phyloP scores from a whole-genome alignment of 352 stramenopile species.

The Aphanomyces cochlioides region DNA sequence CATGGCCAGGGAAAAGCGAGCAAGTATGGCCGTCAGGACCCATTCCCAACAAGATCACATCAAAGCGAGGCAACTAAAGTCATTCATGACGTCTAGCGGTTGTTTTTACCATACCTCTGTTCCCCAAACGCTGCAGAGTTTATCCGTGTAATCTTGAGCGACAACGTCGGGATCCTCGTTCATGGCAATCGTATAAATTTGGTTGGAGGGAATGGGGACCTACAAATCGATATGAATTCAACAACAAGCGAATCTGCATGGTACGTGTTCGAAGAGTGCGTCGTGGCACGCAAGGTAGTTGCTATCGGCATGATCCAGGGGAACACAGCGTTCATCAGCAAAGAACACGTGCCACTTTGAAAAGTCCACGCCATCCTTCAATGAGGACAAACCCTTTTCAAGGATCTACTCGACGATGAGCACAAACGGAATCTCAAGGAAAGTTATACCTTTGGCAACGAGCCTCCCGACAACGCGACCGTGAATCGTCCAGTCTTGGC shows the following conservation, averaged over 20 bases:
- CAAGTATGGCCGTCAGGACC: slow-evolving; percentile 98
- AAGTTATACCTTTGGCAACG: slow-evolving; percentile 61
- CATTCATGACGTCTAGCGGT: neutral
- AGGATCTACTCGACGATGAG: slow-evolving; percentile 47
- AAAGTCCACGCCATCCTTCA: slow-evolving; percentile 87
- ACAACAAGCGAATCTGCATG: neutral
- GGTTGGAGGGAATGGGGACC: slow-evolving; percentile 62
- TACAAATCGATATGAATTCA: slow-evolving; percentile 30
- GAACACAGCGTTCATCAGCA: slow-evolving; percentile 96
- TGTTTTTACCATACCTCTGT: slow-evolving; percentile 40
- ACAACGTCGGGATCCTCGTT: slow-evolving; percentile 54
- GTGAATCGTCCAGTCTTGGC: slow-evolving; percentile 60
- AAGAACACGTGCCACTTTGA: slow-evolving; percentile 97
- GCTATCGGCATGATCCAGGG: slow-evolving; percentile 88
- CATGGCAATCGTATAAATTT: slow-evolving; percentile 93
- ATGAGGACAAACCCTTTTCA: slow-evolving; percentile 68
- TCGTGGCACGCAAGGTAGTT: slow-evolving; percentile 93
- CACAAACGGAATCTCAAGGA: neutral
- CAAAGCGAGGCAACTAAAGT: slow-evolving; percentile 81
- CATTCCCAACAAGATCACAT: slow-evolving; percentile 96
- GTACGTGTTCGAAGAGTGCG: slow-evolving; percentile 83
- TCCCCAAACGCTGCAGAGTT: slow-evolving; percentile 63
- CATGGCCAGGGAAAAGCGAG: slow-evolving; percentile 95
- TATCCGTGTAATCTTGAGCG: slow-evolving; percentile 67
- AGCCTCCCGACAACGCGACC: slow-evolving; percentile 84